Evolutionary conservation across 176 grass and related monocot species (phyloP).

Genomic region (Olyra latifolia): DNA sequence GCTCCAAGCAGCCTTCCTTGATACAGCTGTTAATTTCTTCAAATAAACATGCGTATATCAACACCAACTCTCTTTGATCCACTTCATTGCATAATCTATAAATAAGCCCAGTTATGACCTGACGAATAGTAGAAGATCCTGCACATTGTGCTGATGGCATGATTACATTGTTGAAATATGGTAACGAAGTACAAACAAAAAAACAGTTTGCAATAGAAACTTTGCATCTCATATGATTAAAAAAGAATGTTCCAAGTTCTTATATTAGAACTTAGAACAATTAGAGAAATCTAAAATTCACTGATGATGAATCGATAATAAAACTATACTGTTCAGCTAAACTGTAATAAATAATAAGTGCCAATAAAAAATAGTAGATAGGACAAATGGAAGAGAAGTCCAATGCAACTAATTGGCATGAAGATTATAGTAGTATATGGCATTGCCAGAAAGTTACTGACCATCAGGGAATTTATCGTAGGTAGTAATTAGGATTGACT

Average conservation of each 20-base stretch:
- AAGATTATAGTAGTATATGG: conserved; percentile 21
- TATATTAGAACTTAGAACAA: conserved; percentile 7
- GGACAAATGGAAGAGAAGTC: neutral
- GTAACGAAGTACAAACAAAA: conserved; percentile 1
- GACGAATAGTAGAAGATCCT: conserved; percentile 56
- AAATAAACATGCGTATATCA: conserved; percentile 71
- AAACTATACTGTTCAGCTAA: conserved; percentile 2
- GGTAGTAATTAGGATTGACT: conserved; percentile 44
- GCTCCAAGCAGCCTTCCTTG: conserved; percentile 48
- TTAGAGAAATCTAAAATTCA: conserved; percentile 7
- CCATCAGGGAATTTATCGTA: conserved; percentile 64
- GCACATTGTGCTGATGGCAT: conserved; percentile 23
- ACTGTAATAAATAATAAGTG: neutral
- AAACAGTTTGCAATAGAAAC: neutral
- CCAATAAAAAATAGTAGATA: neutral
- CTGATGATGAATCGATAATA: neutral
- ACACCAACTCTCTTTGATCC: conserved; percentile 62
- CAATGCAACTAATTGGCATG: conserved; percentile 1
- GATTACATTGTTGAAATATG: conserved; percentile 14
- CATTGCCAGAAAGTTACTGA: conserved; percentile 40
- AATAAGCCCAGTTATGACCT: conserved; percentile 70
- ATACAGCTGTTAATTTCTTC: conserved; percentile 58
- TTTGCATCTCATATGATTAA: neutral
- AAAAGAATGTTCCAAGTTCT: neutral
- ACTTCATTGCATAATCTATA: conserved; percentile 70